These are phyloP conservation scores for Zarea fungicola DNA, from an alignment of 2,329 filamentous ascomycete genomes.

Conservation along the genomic window DNA sequence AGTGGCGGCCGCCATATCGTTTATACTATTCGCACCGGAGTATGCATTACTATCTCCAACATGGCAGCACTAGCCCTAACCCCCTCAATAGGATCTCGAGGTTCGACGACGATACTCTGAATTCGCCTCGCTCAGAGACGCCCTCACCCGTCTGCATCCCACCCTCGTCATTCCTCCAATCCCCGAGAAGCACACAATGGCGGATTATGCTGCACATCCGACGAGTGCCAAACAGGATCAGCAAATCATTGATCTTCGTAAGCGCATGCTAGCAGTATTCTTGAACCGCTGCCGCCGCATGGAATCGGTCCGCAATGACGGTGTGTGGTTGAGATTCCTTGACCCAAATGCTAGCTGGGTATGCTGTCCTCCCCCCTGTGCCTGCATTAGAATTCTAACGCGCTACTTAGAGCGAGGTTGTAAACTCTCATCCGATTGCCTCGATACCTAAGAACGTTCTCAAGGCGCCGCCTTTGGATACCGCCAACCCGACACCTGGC, in stretches of 20 bases:
- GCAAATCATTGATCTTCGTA: conserved; percentile 91
- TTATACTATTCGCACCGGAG: conserved; percentile 92
- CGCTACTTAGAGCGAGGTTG: conserved; percentile 73
- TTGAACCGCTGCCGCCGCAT: conserved; percentile 89
- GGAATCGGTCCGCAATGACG: conserved; percentile 86
- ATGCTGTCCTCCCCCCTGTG: conserved; percentile 24
- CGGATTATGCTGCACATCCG: conserved; percentile 95
- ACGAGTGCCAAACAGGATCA: conserved; percentile 97
- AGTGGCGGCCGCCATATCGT: conserved; percentile 91
- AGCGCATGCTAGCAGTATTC: conserved; percentile 95
- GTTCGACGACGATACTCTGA: conserved; percentile 94
- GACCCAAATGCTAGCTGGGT: conserved; percentile 99
- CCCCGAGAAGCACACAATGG: conserved; percentile 98
- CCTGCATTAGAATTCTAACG: conserved; percentile 18
- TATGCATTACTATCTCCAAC: conserved; percentile 36
- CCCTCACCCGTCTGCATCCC: conserved; percentile 85
- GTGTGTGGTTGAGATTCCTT: conserved; percentile 95
- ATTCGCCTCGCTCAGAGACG: conserved; percentile 85
- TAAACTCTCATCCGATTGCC: conserved; percentile 83
- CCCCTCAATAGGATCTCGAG: conserved; percentile 69
- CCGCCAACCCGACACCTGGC: conserved; percentile 83
- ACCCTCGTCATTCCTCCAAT: conserved; percentile 95
- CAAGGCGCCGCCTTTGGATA: conserved; percentile 90
- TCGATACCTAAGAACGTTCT: conserved; percentile 91
- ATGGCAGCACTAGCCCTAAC: conserved; percentile 5